A percentile compares a stretch with the other conserved stretches of the same genome.
Evolutionary conservation across 2,329 filamentous ascomycete species (phyloP).

Genomic region (Phaeosphaeria sp.): DNA sequence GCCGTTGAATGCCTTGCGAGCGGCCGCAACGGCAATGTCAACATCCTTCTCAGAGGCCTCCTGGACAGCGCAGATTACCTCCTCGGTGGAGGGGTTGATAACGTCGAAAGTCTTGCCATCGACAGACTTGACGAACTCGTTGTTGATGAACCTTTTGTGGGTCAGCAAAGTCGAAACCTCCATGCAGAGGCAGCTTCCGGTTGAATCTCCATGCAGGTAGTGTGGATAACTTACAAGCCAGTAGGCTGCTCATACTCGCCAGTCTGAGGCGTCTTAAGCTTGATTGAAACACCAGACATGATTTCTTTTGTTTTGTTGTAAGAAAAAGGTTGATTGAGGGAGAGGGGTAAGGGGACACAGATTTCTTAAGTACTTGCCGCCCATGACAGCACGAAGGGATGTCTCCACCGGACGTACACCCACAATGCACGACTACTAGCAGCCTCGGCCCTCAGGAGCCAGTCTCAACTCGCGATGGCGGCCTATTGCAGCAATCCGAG

Average conservation of each 20-base stretch:
- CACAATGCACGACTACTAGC: slow-evolving; percentile 19
- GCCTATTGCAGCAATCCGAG: slow-evolving; percentile 28
- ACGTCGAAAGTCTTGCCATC: slow-evolving; percentile 93
- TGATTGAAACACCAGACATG: slow-evolving; percentile 57
- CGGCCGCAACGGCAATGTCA: slow-evolving; percentile 80
- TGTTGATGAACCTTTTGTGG: slow-evolving; percentile 79
- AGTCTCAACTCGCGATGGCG: slow-evolving; percentile 21
- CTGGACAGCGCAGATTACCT: slow-evolving; percentile 80
- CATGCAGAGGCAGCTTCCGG: slow-evolving; percentile 10
- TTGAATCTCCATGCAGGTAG: slow-evolving; percentile 2
- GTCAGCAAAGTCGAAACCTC: slow-evolving; percentile 16
- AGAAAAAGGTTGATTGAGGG: background rate
- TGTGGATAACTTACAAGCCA: slow-evolving; percentile 57
- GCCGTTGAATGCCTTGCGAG: slow-evolving; percentile 84
- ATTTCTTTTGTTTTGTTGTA: slow-evolving; percentile 25
- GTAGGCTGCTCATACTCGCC: slow-evolving; percentile 64
- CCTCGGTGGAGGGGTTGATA: slow-evolving; percentile 86
- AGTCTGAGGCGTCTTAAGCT: slow-evolving; percentile 73
- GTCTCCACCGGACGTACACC: slow-evolving; percentile 25
- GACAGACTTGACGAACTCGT: slow-evolving; percentile 82
- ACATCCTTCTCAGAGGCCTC: slow-evolving; percentile 90
- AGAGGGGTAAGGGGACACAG: slow-evolving; percentile 30
- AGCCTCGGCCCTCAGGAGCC: slow-evolving; percentile 45
- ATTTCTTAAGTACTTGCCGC: slow-evolving; percentile 40
- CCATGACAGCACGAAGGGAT: slow-evolving; percentile 32